phyloP scores from a whole-genome alignment of 2,329 filamentous ascomycete genomes.

The Sclerotiophoma versabilis region DNA sequence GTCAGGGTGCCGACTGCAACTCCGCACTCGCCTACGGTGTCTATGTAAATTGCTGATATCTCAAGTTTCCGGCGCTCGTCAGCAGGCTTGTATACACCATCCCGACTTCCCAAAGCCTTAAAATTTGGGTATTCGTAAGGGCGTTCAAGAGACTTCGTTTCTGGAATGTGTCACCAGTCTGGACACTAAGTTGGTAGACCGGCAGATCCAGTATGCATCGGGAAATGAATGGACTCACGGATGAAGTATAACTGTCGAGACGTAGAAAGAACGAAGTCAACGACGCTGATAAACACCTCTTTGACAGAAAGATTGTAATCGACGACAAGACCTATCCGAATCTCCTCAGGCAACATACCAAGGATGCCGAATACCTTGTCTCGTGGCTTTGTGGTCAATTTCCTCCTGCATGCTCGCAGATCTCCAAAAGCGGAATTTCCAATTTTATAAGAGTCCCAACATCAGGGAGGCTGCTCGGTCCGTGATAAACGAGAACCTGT shows the following conservation, averaged over 20 bases:
- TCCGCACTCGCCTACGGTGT: background rate
- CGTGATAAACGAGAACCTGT: background rate
- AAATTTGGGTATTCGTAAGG: background rate
- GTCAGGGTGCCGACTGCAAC: background rate
- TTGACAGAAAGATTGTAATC: background rate
- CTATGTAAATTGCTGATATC: background rate
- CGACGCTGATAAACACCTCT: background rate
- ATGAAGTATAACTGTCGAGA: background rate
- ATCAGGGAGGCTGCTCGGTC: background rate
- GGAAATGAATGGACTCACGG: background rate
- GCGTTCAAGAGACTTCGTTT: background rate
- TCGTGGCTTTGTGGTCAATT: background rate
- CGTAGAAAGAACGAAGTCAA: background rate
- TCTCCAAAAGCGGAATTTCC: background rate
- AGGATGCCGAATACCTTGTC: slow-evolving; percentile 2
- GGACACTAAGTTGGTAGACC: slow-evolving; percentile 2
- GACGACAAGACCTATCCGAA: background rate
- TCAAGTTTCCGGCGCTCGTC: background rate
- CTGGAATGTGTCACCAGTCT: slow-evolving; percentile 1
- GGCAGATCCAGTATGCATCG: background rate
- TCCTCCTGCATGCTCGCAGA: background rate
- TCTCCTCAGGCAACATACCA: background rate
- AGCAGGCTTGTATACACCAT: background rate
- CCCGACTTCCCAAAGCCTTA: background rate
- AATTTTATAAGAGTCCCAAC: background rate